A percentile compares a stretch with the other conserved stretches of the same genome.
Conservation (phyloP, 768 basidiomycete species). For the Kwoniella newhampshirensis region DNA sequence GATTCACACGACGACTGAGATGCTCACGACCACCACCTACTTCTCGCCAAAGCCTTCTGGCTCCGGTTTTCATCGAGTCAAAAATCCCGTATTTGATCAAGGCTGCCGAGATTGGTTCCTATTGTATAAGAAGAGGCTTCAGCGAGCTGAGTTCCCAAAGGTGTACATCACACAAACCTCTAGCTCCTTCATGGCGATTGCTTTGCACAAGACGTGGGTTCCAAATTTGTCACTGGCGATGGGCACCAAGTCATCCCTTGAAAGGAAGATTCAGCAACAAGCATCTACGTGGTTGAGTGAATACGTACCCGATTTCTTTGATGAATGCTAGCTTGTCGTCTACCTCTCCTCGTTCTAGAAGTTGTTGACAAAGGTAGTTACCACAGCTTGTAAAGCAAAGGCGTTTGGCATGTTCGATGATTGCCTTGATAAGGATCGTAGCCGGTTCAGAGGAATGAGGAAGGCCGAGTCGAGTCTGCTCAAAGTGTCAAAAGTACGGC, state of each 20-base stretch:
- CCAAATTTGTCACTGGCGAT: constrained; percentile 51
- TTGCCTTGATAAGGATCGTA: constrained; percentile 23
- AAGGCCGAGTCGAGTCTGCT: constrained; percentile 29
- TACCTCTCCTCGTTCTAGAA: constrained; percentile 39
- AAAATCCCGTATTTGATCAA: constrained; percentile 42
- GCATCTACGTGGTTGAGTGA: not conserved
- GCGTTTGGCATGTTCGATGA: constrained; percentile 34
- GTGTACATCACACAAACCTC: constrained; percentile 28
- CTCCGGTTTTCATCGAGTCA: constrained; percentile 48
- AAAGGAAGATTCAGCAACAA: not conserved
- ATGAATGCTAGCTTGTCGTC: constrained; percentile 40
- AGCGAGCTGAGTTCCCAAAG: too few relatives aligned
- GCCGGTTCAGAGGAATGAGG: constrained; percentile 12
- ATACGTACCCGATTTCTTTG: constrained; percentile 39
- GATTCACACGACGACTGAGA: not conserved
- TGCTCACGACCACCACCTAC: constrained; percentile 23
- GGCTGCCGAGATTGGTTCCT: constrained; percentile 41
- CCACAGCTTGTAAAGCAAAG: constrained; percentile 46
- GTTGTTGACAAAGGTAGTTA: constrained; percentile 51
- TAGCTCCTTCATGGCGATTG: constrained; percentile 39
- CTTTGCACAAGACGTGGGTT: constrained; percentile 50
- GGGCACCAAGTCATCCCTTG: constrained; percentile 40
- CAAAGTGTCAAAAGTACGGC: not conserved
- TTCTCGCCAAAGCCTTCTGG: constrained; percentile 47
- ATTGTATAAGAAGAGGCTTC: not conserved